Evolutionary conservation across 192 early-diverging fungal species (phyloP).

Genomic region (Entophlyctis luteolus): DNA sequence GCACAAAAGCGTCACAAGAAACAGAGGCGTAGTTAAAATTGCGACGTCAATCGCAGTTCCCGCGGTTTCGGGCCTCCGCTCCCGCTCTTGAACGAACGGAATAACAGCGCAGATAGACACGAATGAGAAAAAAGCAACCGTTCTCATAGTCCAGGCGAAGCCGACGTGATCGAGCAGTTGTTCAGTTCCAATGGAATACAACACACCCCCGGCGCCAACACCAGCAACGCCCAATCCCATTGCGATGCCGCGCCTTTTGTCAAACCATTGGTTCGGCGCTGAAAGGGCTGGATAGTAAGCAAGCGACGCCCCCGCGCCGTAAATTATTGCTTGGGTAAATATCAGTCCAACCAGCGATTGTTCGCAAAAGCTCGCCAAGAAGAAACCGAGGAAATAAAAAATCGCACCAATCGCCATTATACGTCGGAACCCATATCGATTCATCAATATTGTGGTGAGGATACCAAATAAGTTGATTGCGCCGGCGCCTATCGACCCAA

Average conservation of each 20-base stretch:
- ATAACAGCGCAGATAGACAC: background rate
- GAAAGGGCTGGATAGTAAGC: slow-evolving; percentile 62
- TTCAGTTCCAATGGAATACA: slow-evolving; percentile 56
- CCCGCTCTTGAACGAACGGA: background rate
- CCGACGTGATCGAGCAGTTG: slow-evolving; percentile 58
- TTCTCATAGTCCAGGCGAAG: slow-evolving; percentile 62
- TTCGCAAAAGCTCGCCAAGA: background rate
- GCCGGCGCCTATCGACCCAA: slow-evolving; percentile 20
- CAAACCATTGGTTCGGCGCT: slow-evolving; percentile 68
- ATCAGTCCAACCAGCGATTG: background rate
- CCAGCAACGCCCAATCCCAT: slow-evolving; percentile 71
- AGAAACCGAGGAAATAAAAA: slow-evolving; percentile 28
- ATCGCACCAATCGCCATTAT: slow-evolving; percentile 46
- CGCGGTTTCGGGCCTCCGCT: background rate
- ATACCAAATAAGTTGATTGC: slow-evolving; percentile 31
- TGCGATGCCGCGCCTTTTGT: slow-evolving; percentile 60
- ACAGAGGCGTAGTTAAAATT: background rate
- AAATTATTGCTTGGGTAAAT: background rate
- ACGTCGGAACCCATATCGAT: slow-evolving; percentile 46
- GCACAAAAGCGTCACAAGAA: background rate
- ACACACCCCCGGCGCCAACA: slow-evolving; percentile 66
- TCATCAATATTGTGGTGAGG: slow-evolving; percentile 23
- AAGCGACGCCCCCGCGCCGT: slow-evolving; percentile 43
- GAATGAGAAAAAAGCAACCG: slow-evolving; percentile 57
- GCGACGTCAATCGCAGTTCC: slow-evolving; percentile 5